phyloP scores from a whole-genome alignment of 2,329 filamentous ascomycete genomes.

The Didymella keratinophila region DNA sequence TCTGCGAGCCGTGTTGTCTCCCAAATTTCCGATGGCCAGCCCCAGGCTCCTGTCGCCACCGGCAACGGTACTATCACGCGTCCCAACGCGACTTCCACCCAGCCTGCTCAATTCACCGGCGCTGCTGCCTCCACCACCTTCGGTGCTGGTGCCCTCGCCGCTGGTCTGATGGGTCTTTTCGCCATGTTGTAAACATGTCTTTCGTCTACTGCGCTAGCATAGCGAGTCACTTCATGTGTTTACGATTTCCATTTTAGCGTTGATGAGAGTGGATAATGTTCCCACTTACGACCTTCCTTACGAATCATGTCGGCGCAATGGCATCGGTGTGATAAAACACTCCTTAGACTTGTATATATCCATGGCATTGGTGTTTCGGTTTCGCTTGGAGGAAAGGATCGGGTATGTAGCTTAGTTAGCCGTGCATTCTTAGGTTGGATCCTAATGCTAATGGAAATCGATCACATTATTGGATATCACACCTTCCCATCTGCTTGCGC shows the following conservation, averaged over 20 bases:
- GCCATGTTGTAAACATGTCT: constrained; percentile 40
- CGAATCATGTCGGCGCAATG: constrained; percentile 21
- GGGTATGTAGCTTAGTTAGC: constrained; percentile 14
- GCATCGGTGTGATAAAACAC: constrained; percentile 22
- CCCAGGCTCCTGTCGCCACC: constrained; percentile 31
- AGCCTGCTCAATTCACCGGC: constrained; percentile 40
- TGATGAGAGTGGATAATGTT: constrained; percentile 19
- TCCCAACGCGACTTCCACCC: constrained; percentile 18
- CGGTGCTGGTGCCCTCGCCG: constrained; percentile 38
- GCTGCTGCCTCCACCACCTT: constrained; percentile 35
- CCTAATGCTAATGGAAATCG: constrained; percentile 18
- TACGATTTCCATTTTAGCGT: constrained; percentile 7
- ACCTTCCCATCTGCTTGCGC: not conserved
- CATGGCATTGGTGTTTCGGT: constrained; percentile 16
- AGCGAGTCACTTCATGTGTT: constrained; percentile 11
- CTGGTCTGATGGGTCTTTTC: constrained; percentile 40
- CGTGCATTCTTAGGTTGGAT: constrained; percentile 5
- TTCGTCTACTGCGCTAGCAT: constrained; percentile 5
- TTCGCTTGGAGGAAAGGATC: not conserved
- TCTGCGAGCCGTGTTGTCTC: constrained; percentile 27
- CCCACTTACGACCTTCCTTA: constrained; percentile 23
- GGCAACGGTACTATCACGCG: constrained; percentile 19
- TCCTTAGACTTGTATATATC: constrained; percentile 26
- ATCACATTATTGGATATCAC: not conserved
- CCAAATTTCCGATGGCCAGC: constrained; percentile 39